A percentile compares a stretch with the other conserved stretches of the same genome.
Conservation (phyloP, 2,329 filamentous ascomycete species). For the Biscogniauxia mediterranea region DNA sequence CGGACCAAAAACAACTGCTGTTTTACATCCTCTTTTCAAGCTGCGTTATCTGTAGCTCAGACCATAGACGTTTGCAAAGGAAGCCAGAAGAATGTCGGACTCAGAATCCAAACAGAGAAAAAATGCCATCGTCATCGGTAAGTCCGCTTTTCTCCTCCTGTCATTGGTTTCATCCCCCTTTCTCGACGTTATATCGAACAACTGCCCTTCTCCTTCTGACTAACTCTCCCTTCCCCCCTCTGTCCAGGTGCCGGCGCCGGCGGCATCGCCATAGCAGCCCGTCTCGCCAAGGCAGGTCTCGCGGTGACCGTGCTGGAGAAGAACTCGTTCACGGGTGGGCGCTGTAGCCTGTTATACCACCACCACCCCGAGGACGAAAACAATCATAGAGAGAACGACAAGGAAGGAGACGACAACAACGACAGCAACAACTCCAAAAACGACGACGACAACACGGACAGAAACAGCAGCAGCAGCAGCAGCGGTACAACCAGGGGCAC, state of each 20-base stretch:
- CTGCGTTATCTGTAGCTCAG: too few species aligned
- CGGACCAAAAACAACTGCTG: too few species aligned
- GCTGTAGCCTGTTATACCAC: conserved; percentile 64
- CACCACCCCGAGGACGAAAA: conserved; percentile 49
- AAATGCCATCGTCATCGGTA: conserved; percentile 54
- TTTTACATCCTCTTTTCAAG: too few species aligned
- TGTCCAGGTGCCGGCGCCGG: conserved; percentile 64
- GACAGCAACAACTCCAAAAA: too few species aligned
- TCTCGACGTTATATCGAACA: too few species aligned
- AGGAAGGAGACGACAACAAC: too few species aligned
- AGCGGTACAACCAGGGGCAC: too few species aligned
- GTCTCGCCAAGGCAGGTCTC: conserved; percentile 68
- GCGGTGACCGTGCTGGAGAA: conserved; percentile 77
- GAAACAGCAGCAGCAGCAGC: too few species aligned
- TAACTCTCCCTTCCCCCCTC: conserved; percentile 8
- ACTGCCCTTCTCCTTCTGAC: conserved; percentile 1
- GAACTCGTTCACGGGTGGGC: conserved; percentile 69
- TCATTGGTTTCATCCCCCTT: not conserved
- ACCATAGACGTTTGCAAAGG: too few species aligned
- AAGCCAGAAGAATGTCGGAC: conserved; percentile 26
- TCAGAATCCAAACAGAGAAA: conserved; percentile 35
- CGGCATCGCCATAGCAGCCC: conserved; percentile 68
- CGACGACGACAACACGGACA: too few species aligned
- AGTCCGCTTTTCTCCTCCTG: conserved; percentile 15
- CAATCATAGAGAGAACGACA: too few species aligned